Evolutionary conservation across 176 grass and related monocot species (phyloP).

Genomic region (Triticum aestivum): DNA sequence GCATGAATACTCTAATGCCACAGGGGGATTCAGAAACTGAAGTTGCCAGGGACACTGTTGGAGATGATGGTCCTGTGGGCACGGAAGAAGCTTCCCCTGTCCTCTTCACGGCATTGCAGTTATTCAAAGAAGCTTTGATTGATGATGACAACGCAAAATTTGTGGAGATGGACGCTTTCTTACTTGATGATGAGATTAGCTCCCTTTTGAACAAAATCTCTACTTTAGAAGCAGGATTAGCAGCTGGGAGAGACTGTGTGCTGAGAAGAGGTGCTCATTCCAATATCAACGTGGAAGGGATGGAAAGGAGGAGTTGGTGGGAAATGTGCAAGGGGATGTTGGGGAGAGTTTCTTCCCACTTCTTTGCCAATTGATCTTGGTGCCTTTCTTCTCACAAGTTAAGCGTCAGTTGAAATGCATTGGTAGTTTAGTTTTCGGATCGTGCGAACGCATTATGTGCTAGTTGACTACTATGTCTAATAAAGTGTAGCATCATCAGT

Average conservation of each 20-base stretch:
- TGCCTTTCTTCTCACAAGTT: background rate
- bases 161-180: background rate
- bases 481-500: background rate
- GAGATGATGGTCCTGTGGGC: background rate
- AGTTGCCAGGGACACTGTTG: background rate
- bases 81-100: background rate
- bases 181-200: background rate
- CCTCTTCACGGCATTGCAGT: background rate
- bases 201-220: background rate
- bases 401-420: background rate
- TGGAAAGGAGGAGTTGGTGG: background rate
- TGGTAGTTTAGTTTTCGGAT: background rate
- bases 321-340: background rate
- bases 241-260: background rate
- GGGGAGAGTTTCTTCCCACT: background rate
- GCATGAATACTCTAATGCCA: background rate
- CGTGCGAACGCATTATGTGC: background rate
- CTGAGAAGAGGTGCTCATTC: background rate
- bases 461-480: background rate
- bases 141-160: background rate
- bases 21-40: background rate
- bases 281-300: background rate
- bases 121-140: conserved; percentile 4
- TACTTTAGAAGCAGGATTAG: background rate
- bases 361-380: background rate